Evolutionary conservation across 306 rosid species (phyloP).

Genomic region (cucumber (Cucumis sativus)): Cucumber_9930_V3 NC_026656.2:17772001-17772500

Average conservation of each 20-base stretch:
- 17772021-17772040: background rate
- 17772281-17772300: constrained; percentile 5
- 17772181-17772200: background rate
- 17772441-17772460: background rate
- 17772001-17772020: background rate
- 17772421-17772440: background rate
- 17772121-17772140: background rate
- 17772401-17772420: background rate
- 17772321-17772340: background rate
- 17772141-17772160: background rate
- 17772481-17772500: background rate
- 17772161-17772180: background rate
- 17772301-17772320: constrained; percentile 4
- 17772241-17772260: background rate
- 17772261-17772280: background rate
- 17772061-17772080: background rate
- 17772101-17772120: background rate
- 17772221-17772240: background rate
- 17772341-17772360: background rate
- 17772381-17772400: background rate
- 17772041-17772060: background rate
- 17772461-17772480: too few species aligned
- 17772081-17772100: background rate
- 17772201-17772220: background rate
- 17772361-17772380: background rate